phyloP scores from a whole-genome alignment of 164 flowering plant genomes.

The Cinnamomum micranthum region DNA sequence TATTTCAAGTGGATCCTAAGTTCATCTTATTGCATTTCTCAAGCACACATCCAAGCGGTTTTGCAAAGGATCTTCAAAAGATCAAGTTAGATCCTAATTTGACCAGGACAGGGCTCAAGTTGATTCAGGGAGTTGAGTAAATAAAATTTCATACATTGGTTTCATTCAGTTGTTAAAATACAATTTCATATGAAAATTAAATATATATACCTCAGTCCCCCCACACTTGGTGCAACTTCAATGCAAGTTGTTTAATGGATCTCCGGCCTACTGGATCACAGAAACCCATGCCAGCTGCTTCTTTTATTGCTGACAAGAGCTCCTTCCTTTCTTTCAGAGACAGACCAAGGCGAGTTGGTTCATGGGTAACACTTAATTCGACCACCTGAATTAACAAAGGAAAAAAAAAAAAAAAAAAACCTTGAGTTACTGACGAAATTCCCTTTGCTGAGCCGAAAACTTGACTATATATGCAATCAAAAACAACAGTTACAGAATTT shows the following conservation, averaged over 20 bases:
- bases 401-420: not conserved
- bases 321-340: slow-evolving; percentile 53
- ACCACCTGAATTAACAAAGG: slow-evolving; percentile 43
- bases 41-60: no score
- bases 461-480: not conserved
- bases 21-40: no score
- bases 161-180: not conserved
- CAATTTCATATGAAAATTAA: not conserved
- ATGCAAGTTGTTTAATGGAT: slow-evolving; percentile 43
- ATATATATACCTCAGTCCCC: slow-evolving; percentile 33
- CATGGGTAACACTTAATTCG: slow-evolving; percentile 49
- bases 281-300: slow-evolving; percentile 47
- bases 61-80: no score
- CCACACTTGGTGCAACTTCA: slow-evolving; percentile 63
- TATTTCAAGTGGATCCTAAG: not conserved
- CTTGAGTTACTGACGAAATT: not conserved
- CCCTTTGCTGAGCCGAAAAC: not conserved
- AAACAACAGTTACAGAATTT: not conserved
- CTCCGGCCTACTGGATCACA: slow-evolving; percentile 51
- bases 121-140: not conserved
- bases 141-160: not conserved
- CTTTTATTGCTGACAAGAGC: slow-evolving; percentile 55
- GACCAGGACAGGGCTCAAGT: no score
- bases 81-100: no score
- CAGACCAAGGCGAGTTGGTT: slow-evolving; percentile 41